phyloP scores from a whole-genome alignment of 306 rosid genomes.

The Spatholobus suberectus region DNA sequence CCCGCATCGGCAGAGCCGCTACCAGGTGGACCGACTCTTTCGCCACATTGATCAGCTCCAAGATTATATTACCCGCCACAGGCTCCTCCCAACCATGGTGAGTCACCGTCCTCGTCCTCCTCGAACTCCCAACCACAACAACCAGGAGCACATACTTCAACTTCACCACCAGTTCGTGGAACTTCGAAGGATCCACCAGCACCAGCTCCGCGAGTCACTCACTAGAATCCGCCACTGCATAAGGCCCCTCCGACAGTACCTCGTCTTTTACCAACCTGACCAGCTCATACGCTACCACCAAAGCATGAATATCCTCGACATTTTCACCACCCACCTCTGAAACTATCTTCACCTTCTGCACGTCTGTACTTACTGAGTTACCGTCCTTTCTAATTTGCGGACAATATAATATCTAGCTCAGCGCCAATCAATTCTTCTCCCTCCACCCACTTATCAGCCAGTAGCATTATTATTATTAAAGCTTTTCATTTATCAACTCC shows the following conservation, averaged over 20 bases:
- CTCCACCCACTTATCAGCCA: no score
- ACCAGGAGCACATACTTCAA: background rate
- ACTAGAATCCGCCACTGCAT: slow-evolving; percentile 37
- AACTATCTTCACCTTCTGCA: background rate
- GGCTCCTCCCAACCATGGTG: slow-evolving; percentile 28
- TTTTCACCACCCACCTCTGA: slow-evolving; percentile 41
- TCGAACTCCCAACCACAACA: background rate
- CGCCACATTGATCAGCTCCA: slow-evolving; percentile 44
- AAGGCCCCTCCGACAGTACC: slow-evolving; percentile 40
- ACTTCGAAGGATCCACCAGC: slow-evolving; percentile 40
- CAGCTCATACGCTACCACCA: slow-evolving; percentile 34
- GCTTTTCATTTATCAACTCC: background rate
- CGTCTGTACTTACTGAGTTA: background rate
- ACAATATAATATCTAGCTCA: background rate
- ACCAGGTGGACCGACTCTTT: slow-evolving; percentile 27
- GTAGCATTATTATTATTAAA: background rate
- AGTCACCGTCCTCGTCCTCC: background rate
- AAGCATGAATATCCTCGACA: slow-evolving; percentile 39
- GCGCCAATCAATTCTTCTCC: background rate
- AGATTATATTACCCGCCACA: slow-evolving; percentile 37
- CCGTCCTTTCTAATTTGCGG: background rate
- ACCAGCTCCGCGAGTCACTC: slow-evolving; percentile 33
- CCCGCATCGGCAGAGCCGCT: slow-evolving; percentile 30
- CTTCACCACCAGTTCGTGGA: slow-evolving; percentile 25
- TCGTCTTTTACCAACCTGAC: slow-evolving; percentile 27